Conservation (phyloP, 78 protist genomes). For the Paratrimastix pyriformis region DNA sequence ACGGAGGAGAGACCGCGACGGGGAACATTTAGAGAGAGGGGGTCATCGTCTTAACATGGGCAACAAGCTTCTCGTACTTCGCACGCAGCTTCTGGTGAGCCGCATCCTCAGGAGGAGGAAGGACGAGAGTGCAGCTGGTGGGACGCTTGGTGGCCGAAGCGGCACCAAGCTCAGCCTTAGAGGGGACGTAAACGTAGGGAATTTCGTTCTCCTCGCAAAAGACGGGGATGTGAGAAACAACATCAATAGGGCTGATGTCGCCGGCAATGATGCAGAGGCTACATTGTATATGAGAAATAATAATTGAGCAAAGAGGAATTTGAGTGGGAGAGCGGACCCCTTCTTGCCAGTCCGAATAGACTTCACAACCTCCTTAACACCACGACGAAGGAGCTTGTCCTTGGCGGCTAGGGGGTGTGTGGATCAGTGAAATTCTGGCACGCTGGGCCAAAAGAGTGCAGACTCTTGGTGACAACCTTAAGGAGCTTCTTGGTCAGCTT, state of each 20-base stretch:
- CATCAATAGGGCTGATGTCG: slow-evolving; percentile 90
- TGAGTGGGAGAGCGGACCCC: slow-evolving; percentile 32
- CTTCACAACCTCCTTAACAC: slow-evolving; percentile 87
- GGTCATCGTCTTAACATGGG: too few relatives aligned
- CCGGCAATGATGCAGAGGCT: slow-evolving; percentile 72
- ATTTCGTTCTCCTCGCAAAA: slow-evolving; percentile 69
- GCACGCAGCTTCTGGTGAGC: too few relatives aligned
- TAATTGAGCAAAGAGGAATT: background rate
- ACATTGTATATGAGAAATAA: background rate
- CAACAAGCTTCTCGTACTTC: too few relatives aligned
- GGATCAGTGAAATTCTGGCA: background rate
- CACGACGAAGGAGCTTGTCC: slow-evolving; percentile 61
- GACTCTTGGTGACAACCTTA: slow-evolving; percentile 58
- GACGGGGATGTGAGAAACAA: slow-evolving; percentile 84
- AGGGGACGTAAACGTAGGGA: slow-evolving; percentile 76
- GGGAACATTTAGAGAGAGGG: too few relatives aligned
- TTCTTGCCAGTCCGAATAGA: slow-evolving; percentile 48
- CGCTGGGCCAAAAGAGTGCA: background rate
- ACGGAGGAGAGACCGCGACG: too few relatives aligned
- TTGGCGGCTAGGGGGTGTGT: slow-evolving; percentile 33
- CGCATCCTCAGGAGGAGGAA: background rate
- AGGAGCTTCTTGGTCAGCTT: slow-evolving; percentile 64
- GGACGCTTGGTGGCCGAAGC: slow-evolving; percentile 85
- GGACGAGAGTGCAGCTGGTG: slow-evolving; percentile 31
- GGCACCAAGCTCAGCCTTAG: slow-evolving; percentile 77